Evolutionary conservation across 768 basidiomycete genomes (phyloP).

Genomic region (Astraeus odoratus): DNA sequence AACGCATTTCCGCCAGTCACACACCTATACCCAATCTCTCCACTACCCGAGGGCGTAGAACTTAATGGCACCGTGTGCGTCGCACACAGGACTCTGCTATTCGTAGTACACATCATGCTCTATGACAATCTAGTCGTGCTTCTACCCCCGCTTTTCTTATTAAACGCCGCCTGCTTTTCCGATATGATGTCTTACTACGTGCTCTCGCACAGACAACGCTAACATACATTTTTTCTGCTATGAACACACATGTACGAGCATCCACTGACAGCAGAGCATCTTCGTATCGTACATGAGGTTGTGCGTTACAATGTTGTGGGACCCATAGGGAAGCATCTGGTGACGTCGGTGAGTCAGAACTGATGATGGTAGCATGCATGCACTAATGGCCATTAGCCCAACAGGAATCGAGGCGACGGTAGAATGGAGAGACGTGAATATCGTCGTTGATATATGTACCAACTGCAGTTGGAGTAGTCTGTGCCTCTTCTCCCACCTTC

Average conservation of each 20-base stretch:
- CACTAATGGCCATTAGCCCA: not conserved
- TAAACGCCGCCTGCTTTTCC: not conserved
- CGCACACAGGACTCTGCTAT: too few species aligned
- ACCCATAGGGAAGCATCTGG: conserved; percentile 86
- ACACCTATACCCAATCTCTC: too few species aligned
- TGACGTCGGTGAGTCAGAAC: conserved; percentile 65
- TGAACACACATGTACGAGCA: conserved; percentile 99
- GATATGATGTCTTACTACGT: conserved; percentile 59
- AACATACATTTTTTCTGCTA: conserved; percentile 91
- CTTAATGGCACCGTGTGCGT: too few species aligned
- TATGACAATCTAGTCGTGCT: conserved; percentile 89
- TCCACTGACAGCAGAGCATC: conserved; percentile 81
- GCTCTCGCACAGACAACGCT: conserved; percentile 79
- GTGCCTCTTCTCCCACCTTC: too few species aligned
- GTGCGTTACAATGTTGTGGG: conserved; percentile 79
- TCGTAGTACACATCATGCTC: too few species aligned
- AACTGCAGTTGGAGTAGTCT: conserved; percentile 14
- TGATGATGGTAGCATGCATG: not conserved
- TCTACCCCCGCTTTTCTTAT: not conserved
- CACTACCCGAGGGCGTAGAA: too few species aligned
- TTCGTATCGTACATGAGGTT: conserved; percentile 66
- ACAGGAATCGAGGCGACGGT: conserved; percentile 91
- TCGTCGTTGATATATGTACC: conserved; percentile 58
- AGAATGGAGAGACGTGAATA: conserved; percentile 82
- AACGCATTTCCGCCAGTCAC: too few species aligned